A percentile compares a stretch with the other conserved stretches of the same genome.
Conservation (phyloP, 805 yeast species). For the Ogataea trehalophila region DNA sequence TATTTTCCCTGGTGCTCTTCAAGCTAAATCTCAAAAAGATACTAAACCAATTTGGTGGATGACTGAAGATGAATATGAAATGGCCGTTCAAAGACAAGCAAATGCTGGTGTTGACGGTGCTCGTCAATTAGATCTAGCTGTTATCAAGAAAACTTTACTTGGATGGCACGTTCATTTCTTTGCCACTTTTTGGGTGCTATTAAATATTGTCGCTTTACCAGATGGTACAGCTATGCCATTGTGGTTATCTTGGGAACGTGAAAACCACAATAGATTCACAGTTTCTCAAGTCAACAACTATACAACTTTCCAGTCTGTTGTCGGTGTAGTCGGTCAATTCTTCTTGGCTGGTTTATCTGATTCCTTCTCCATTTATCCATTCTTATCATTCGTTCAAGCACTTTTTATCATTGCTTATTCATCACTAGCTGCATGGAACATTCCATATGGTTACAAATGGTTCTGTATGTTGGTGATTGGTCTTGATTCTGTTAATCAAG, state of each 20-base stretch:
- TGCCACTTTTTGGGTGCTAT: conserved; percentile 42
- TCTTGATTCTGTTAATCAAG: conserved; percentile 33
- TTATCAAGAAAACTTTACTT: conserved; percentile 45
- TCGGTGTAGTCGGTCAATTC: conserved; percentile 38
- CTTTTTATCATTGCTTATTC: conserved; percentile 34
- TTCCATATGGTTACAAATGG: conserved; percentile 37
- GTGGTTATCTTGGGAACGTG: conserved; percentile 31
- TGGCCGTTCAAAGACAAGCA: conserved; percentile 38
- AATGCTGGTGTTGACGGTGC: conserved; percentile 32
- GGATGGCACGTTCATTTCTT: conserved; percentile 57
- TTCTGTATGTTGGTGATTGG: conserved; percentile 35
- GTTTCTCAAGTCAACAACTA: conserved; percentile 34
- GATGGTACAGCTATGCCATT: conserved; percentile 38
- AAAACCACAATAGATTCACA: conserved; percentile 23
- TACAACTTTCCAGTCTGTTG: conserved; percentile 37
- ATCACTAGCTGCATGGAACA: conserved; percentile 37
- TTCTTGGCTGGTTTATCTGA: conserved; percentile 35
- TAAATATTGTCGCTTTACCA: conserved; percentile 36
- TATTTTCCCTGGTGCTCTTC: conserved; percentile 48
- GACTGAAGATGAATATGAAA: conserved; percentile 21
- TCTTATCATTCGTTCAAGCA: conserved; percentile 28
- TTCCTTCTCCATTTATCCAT: conserved; percentile 33
- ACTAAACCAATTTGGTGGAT: conserved; percentile 27
- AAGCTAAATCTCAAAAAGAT: conserved; percentile 15
- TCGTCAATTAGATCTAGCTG: conserved; percentile 26